A percentile compares a stretch with the other conserved stretches of the same genome.
Conservation (phyloP, 176 grass and related monocot species). For the Alopecurus myosuroides region DNA sequence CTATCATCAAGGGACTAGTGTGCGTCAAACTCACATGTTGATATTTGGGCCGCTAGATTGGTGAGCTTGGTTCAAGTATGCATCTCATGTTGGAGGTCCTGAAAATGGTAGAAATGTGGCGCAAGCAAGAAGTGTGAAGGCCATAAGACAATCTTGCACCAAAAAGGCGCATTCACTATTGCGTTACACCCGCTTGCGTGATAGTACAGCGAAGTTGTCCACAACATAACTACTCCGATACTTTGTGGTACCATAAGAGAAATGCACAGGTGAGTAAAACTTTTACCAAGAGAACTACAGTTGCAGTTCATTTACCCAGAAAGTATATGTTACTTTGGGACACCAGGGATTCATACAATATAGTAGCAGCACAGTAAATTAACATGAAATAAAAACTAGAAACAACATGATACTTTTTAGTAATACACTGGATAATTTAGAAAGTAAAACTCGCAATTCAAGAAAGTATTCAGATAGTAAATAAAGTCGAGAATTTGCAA, state of each 20-base stretch:
- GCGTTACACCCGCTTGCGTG: background rate
- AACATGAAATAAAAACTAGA: background rate
- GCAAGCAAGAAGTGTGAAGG: background rate
- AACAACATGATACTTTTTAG: background rate
- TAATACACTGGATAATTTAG: background rate
- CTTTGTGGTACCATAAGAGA: slow-evolving; percentile 14
- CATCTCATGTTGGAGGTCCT: background rate
- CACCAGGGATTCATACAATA: background rate
- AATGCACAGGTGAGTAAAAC: background rate
- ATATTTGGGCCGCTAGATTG: background rate
- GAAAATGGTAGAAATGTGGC: background rate
- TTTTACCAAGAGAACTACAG: background rate
- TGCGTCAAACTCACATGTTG: background rate
- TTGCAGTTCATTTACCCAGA: background rate
- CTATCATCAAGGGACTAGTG: background rate
- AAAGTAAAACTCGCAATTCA: background rate
- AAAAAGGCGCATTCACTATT: background rate
- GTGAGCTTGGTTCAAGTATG: background rate
- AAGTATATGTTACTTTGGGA: background rate
- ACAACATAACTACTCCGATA: slow-evolving; percentile 17
- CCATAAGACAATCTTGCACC: background rate
- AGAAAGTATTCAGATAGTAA: background rate
- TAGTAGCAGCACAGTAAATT: background rate
- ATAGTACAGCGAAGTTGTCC: background rate
- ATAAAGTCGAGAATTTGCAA: background rate